Evolutionary conservation across 371 early-diverging fungal species (phyloP).

Genomic region (Mucor racemosus): DNA sequence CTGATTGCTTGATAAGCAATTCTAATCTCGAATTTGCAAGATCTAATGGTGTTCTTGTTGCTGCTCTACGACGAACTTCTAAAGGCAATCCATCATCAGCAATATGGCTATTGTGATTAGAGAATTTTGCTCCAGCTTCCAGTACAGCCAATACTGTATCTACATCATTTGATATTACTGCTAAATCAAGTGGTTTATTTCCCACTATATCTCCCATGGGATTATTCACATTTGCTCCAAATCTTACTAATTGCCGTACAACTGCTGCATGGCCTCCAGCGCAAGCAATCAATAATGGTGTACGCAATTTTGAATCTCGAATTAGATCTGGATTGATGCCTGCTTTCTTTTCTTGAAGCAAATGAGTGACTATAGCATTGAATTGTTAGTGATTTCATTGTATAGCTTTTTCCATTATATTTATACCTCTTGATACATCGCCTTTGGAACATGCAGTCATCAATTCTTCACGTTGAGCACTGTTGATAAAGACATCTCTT

Average conservation of each 20-base stretch:
- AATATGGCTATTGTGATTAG: neutral
- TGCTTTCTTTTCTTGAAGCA: slow-evolving; percentile 33
- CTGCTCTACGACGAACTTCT: slow-evolving; percentile 20
- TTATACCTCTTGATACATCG: slow-evolving; percentile 43
- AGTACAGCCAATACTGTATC: slow-evolving; percentile 48
- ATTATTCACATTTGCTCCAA: slow-evolving; percentile 53
- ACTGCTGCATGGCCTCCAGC: slow-evolving; percentile 51
- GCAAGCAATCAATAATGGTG: slow-evolving; percentile 52
- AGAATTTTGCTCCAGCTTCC: slow-evolving; percentile 37
- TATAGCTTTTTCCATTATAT: neutral
- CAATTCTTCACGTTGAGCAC: slow-evolving; percentile 43
- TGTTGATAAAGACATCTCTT: slow-evolving; percentile 40
- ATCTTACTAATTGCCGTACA: slow-evolving; percentile 35
- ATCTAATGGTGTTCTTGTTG: slow-evolving; percentile 37
- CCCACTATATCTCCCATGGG: slow-evolving; percentile 54
- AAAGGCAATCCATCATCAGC: slow-evolving; percentile 21
- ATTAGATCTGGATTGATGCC: slow-evolving; percentile 46
- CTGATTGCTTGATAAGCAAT: slow-evolving; percentile 31
- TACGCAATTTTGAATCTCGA: slow-evolving; percentile 51
- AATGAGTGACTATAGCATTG: slow-evolving; percentile 28
- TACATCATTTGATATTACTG: slow-evolving; percentile 50
- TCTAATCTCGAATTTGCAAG: slow-evolving; percentile 48
- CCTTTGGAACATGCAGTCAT: slow-evolving; percentile 48
- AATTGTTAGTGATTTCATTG: neutral
- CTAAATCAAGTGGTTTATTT: slow-evolving; percentile 52